These are phyloP conservation scores for Fusarium solani-melongenae DNA, from an alignment of 2,329 filamentous ascomycete species.

Conservation along the genomic window DNA sequence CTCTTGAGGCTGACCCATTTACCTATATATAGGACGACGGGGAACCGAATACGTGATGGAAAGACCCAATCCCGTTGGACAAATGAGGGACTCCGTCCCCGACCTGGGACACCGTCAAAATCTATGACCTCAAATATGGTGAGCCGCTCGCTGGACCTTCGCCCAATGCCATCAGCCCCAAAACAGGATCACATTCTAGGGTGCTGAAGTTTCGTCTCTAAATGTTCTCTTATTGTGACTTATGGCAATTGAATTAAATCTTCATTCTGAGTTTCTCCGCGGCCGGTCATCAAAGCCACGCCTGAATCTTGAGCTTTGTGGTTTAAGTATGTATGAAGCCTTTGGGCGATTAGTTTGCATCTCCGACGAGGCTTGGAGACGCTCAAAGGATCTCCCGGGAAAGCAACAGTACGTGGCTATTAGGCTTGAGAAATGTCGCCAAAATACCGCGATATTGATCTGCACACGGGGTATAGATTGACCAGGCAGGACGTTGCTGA, in stretches of 20 bases:
- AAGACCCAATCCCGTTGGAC: fast-evolving
- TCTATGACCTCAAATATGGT: background rate
- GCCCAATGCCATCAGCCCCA: background rate
- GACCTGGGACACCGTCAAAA: background rate
- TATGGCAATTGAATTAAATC: background rate
- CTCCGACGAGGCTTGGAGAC: background rate
- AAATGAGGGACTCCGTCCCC: background rate
- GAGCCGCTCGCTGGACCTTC: fast-evolving
- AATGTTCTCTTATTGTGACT: background rate
- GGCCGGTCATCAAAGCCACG: background rate
- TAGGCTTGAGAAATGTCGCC: background rate
- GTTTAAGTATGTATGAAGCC: background rate
- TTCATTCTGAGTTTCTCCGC: background rate
- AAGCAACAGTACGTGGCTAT: background rate
- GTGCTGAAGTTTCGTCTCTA: background rate
- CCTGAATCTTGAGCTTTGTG: background rate
- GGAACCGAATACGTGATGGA: fast-evolving
- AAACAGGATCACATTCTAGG: background rate
- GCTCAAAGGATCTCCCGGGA: background rate
- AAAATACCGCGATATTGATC: background rate
- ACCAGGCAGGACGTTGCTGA: too few species aligned
- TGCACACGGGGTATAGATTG: background rate
- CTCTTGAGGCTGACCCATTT: fast-evolving
- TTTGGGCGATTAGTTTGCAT: background rate
- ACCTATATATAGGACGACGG: fast-evolving